Percentiles rank a stretch among this genome's conserved stretches.
Evolutionary conservation across 2,329 filamentous ascomycete genomes (phyloP).

Genomic region (Podosphaera aphanis): DNA sequence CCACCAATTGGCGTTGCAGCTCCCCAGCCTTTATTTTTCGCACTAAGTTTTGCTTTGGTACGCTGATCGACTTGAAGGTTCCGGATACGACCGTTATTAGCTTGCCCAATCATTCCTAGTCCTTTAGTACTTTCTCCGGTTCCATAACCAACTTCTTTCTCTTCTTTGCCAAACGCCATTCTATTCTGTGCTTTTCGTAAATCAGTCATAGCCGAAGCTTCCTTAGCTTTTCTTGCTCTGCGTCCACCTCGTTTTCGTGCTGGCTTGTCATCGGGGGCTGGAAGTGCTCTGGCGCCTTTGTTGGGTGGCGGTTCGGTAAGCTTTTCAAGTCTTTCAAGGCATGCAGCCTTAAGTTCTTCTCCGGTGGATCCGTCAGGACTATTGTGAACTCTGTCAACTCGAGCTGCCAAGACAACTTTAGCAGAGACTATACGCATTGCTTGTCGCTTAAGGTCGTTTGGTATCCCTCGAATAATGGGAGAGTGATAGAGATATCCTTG

Average conservation of each 20-base stretch:
- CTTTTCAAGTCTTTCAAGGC: conserved; percentile 71
- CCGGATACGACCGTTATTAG: conserved; percentile 72
- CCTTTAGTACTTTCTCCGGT: conserved; percentile 66
- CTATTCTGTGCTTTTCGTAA: conserved; percentile 89
- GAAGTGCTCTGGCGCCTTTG: conserved; percentile 65
- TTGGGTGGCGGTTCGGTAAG: conserved; percentile 78
- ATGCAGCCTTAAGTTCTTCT: conserved; percentile 58
- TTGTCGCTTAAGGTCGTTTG: conserved; percentile 70
- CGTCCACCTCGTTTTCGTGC: conserved; percentile 78
- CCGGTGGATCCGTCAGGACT: conserved; percentile 64
- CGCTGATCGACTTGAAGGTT: conserved; percentile 76
- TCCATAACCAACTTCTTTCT: conserved; percentile 79
- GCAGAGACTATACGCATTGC: conserved; percentile 86
- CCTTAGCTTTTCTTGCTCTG: conserved; percentile 80
- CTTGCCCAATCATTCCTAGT: conserved; percentile 82
- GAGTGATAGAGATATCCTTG: conserved; percentile 89
- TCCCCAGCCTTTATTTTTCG: conserved; percentile 93
- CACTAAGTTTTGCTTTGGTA: conserved; percentile 76
- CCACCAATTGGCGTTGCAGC: conserved; percentile 34
- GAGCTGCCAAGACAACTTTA: conserved; percentile 80
- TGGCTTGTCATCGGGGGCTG: conserved; percentile 86
- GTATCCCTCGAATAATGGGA: conserved; percentile 65
- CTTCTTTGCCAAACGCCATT: conserved; percentile 87
- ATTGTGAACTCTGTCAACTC: conserved; percentile 68
- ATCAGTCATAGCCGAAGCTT: conserved; percentile 90